Evolutionary conservation across 768 basidiomycete species (phyloP), one percentile per base, ranked within the genome.

Genomic region (Daedaleopsis nitida): DNA sequence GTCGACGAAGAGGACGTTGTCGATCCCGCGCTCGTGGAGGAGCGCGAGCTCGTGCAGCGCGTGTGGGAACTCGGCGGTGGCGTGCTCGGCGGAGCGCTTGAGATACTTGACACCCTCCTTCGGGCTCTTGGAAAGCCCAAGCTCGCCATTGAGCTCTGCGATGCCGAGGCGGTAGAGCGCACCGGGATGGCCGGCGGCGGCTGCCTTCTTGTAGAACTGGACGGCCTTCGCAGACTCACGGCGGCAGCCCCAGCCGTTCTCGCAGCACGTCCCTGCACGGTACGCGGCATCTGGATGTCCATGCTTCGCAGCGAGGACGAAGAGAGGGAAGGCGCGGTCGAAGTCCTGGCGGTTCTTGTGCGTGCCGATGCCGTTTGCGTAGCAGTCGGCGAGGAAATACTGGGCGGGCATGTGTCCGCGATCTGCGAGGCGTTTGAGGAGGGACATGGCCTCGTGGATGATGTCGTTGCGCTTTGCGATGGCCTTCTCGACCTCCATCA

Each of bases 61-160:
- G 71, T 98, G 96, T 0, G 96, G 95, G 73, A 96, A 97, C 76
- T 96, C 95, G 49, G 93, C 91, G 1, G 93, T 96, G 1, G 91
- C 92, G 71, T 91, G 85, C 74, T 98, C 97, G 6, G 96, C 95
- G 38, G 94, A 94, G 55, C 97, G 85, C 75, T 98, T 98, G 64
- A 99, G 84, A 95, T 96, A 98, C 77, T 97, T 97, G 67, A 98
- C 93, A 60, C 97, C 97, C 73, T 98, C 97, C 76, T 92, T 93
- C 7, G 95, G 92, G 49, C 89, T 86, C 73, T 89, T 91, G 24
- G 87, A 82, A 16, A 96, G 79, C 0, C 93, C 88, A 1, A 99
- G 83, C 74, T 97, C 94, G 64, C 96, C 96, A 66, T 98, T 98
- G 58, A 99, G 85, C 73, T 98, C 96, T 24, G 91, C 93, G 59